Conservation (phyloP, 1,139 yeast species). For the Zygotorulaspora mrakii region DNA sequence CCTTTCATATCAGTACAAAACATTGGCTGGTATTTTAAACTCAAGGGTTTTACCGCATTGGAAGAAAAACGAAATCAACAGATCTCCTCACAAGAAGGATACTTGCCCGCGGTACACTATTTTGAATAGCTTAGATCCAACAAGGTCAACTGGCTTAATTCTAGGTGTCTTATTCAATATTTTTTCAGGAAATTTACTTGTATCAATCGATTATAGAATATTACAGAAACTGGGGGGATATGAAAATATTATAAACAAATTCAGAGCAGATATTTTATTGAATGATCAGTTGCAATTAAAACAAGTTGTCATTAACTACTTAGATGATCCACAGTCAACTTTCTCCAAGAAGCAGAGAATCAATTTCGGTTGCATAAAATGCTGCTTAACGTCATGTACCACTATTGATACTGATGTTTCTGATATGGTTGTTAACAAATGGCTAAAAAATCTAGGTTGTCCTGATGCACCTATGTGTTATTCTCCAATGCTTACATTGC, state of each 20-base stretch:
- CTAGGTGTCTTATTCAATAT: constrained; percentile 77
- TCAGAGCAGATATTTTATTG: constrained; percentile 66
- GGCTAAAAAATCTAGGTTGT: constrained; percentile 89
- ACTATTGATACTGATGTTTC: constrained; percentile 93
- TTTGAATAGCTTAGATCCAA: constrained; percentile 75
- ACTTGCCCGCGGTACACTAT: constrained; percentile 38
- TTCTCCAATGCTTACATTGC: constrained; percentile 82
- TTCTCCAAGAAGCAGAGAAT: constrained; percentile 75
- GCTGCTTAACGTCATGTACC: constrained; percentile 89
- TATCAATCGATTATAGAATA: constrained; percentile 75
- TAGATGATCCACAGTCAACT: constrained; percentile 82
- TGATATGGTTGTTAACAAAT: constrained; percentile 84
- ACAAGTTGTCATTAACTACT: constrained; percentile 89
- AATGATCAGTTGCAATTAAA: constrained; percentile 90
- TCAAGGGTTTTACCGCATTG: constrained; percentile 49
- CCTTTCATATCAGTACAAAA: constrained; percentile 80
- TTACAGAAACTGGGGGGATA: constrained; percentile 83
- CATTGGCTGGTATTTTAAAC: constrained; percentile 63
- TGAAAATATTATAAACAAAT: constrained; percentile 72
- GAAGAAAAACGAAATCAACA: constrained; percentile 36
- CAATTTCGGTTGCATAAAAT: constrained; percentile 73
- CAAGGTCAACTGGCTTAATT: constrained; percentile 85
- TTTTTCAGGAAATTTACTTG: constrained; percentile 75
- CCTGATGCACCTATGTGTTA: constrained; percentile 70
- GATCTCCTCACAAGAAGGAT: constrained; percentile 38